A percentile compares a stretch with the other conserved stretches of the same genome.
phyloP scores from a whole-genome alignment of 2,329 filamentous ascomycete species.

The Colletotrichum australisinense region DNA sequence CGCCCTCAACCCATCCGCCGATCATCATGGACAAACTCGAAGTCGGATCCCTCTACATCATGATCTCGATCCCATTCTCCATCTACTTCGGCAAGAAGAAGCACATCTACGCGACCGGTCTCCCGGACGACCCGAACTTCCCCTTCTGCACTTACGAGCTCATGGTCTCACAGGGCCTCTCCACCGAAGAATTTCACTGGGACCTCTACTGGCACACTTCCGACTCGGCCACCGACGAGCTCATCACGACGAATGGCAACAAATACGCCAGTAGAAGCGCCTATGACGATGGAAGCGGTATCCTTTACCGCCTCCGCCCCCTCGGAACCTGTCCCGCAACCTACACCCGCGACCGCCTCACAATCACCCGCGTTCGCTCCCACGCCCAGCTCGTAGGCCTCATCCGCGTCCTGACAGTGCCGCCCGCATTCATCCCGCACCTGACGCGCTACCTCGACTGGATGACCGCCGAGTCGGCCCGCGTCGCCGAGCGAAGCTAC shows the following conservation, averaged over 20 bases:
- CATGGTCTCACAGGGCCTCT: conserved; percentile 36
- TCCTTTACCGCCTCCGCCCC: conserved; percentile 30
- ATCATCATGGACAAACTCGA: conserved; percentile 9
- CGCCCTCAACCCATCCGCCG: conserved; percentile 7
- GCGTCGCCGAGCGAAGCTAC: conserved; percentile 41
- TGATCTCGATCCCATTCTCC: conserved; percentile 32
- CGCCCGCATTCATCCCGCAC: conserved; percentile 33
- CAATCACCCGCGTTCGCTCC: conserved; percentile 9
- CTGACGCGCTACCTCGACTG: conserved; percentile 47
- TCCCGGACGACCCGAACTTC: conserved; percentile 31
- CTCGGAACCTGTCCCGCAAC: background rate
- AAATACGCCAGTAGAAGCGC: no score
- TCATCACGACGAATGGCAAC: background rate
- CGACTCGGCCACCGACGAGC: conserved; percentile 37
- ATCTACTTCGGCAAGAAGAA: conserved; percentile 17
- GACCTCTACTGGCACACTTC: conserved; percentile 49
- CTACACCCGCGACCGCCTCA: conserved; percentile 19
- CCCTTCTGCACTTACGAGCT: conserved; percentile 36
- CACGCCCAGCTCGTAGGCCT: conserved; percentile 45
- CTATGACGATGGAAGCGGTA: background rate
- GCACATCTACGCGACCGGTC: conserved; percentile 9
- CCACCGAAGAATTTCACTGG: conserved; percentile 48
- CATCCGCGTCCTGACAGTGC: conserved; percentile 42
- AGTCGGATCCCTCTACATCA: conserved; percentile 31
- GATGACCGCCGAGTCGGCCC: conserved; percentile 41